A percentile compares a stretch with the other conserved stretches of the same genome.
Evolutionary conservation across 129 eudicot species (phyloP).

Genomic region (Flaveria bidentis): DNA sequence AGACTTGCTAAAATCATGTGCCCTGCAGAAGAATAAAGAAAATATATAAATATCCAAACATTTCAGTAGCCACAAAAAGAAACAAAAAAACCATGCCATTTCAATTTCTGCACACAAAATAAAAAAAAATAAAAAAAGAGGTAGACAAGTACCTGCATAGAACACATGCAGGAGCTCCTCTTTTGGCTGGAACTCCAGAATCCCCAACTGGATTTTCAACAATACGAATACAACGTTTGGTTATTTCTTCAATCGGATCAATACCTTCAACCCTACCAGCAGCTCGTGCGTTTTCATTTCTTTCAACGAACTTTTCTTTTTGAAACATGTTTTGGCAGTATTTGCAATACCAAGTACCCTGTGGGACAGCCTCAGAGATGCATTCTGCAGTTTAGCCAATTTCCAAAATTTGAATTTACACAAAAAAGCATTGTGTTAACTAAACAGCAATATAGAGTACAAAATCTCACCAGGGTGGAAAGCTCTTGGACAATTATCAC

Average conservation of each 20-base stretch:
- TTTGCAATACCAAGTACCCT: conserved; percentile 74
- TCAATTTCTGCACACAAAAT: background rate
- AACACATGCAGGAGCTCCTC: conserved; percentile 59
- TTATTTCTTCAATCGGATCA: conserved; percentile 63
- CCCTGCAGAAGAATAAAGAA: conserved; percentile 46
- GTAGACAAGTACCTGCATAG: conserved; percentile 61
- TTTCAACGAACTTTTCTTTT: conserved; percentile 63
- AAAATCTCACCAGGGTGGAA: conserved; percentile 69
- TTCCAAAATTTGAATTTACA: conserved; percentile 9
- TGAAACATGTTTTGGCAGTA: conserved; percentile 57
- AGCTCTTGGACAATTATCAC: conserved; percentile 86
- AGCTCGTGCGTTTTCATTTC: conserved; percentile 69
- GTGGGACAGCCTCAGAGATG: conserved; percentile 55
- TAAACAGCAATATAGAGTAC: background rate
- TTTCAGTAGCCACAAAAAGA: background rate
- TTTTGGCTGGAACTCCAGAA: conserved; percentile 34
- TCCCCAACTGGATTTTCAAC: conserved; percentile 38
- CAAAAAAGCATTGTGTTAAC: background rate
- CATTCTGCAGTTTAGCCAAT: conserved; percentile 61
- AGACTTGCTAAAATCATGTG: conserved; percentile 58
- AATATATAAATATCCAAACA: background rate
- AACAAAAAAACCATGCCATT: background rate
- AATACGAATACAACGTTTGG: conserved; percentile 68
- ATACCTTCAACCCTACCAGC: conserved; percentile 76
- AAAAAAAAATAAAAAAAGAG: background rate